A percentile compares a stretch with the other conserved stretches of the same genome.
Conservation (phyloP, 1,139 yeast genomes). For the Yarrowia galli region DNA sequence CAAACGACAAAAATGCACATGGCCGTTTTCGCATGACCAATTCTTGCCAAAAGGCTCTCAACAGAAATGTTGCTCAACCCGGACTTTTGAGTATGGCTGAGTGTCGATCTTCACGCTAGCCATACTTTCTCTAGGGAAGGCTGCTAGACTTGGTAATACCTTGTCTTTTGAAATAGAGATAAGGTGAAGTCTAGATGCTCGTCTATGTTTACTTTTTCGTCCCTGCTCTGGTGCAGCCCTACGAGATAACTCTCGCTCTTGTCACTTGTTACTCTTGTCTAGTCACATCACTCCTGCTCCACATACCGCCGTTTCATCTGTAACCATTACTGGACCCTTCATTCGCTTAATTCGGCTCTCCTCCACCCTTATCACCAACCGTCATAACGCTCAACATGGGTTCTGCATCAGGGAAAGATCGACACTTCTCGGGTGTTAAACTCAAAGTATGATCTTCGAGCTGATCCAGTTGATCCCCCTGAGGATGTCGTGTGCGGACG, state of each 20-base stretch:
- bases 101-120: background rate
- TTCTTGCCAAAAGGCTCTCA: background rate
- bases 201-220: background rate
- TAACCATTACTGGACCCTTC: too few species aligned
- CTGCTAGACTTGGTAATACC: background rate
- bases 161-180: too few species aligned
- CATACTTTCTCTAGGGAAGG: background rate
- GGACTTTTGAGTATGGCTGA: background rate
- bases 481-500: conserved; percentile 6
- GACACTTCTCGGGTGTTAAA: conserved; percentile 2
- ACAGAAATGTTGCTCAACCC: background rate
- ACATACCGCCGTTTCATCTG: too few species aligned
- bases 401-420: conserved; percentile 6
- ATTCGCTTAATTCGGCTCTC: background rate
- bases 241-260: too few species aligned
- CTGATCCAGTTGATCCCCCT: conserved; percentile 17
- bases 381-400: background rate
- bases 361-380: background rate
- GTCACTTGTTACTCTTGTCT: too few species aligned
- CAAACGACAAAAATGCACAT: too few species aligned
- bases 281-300: too few species aligned
- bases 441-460: background rate
- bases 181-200: background rate
- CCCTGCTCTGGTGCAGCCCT: background rate
- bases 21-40: too few species aligned